Base-by-base conservation (phyloP, 164 flowering plant species). In the Tetracentron sinense region DNA sequence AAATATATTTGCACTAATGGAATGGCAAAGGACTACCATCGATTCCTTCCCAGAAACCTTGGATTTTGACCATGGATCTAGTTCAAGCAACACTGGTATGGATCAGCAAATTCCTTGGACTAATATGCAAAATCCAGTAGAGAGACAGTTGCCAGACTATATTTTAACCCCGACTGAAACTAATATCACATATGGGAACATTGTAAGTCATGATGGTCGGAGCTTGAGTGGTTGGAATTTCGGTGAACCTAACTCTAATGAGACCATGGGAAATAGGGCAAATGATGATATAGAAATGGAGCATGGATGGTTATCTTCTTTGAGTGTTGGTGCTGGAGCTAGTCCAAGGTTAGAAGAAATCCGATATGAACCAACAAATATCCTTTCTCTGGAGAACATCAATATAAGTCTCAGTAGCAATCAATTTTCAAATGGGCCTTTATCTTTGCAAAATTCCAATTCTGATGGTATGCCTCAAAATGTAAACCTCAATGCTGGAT, bases 221-320 rank as follows among this genome's bases (percentile, higher is more conserved):
- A 73, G 68, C 71, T 81, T 74, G 49, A 61, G 73, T 42, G 66
- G 77, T 51, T 77, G 82, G 89, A 74, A 67, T 75, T 54, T 66
- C 4, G 84, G 87, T 57, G 90, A 82, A 62, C 55, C 92, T 61
- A 82, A 87, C 67, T 78, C 84, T 63, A 69, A 83, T 58, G 56
- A 49, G 29, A 69, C 55, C 25, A 27, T 42, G 1, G 77, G 61
- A 28, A 75, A 67, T 59, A 78, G 66, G 62, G 70, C 66, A 46
- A 63, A 54, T 52, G 75, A 77, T 70, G 88, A 82, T 64, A 69
- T 67, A 20, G 78, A 79, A 75, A 33, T 51, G 35, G 90, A 83
- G 55, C 72, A 67, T 72, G 79, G 71, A 53, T 81, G 93, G 89
- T 54, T 82, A 31, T 56, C 83, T 56, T 61, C 79, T 0, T 55